phyloP scores from a whole-genome alignment of 169 alveolate genomes.

The Plasmodium billcollinsi region DNA sequence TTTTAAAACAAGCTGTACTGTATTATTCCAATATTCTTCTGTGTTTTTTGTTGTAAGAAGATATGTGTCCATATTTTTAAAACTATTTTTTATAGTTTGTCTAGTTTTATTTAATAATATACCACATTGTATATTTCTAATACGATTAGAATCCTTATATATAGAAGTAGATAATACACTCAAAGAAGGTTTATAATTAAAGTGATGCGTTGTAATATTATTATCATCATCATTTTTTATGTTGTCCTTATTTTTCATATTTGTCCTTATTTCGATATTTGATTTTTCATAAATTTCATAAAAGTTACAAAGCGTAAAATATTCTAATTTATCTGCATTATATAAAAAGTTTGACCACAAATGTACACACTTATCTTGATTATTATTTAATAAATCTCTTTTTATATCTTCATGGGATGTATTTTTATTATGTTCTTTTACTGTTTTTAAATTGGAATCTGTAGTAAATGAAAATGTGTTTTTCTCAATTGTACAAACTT shows the following conservation, averaged over 20 bases:
- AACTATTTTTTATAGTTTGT: slow-evolving; percentile 28
- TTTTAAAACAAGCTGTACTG: slow-evolving; percentile 8
- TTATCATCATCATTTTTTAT: neutral
- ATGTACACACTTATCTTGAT: slow-evolving; percentile 46
- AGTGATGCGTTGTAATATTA: slow-evolving; percentile 24
- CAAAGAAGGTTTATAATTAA: slow-evolving; percentile 68
- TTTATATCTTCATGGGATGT: neutral
- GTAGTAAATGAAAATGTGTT: slow-evolving; percentile 54
- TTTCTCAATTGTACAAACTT: slow-evolving; percentile 74
- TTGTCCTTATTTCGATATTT: slow-evolving; percentile 25
- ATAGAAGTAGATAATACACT: slow-evolving; percentile 39
- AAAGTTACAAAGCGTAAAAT: slow-evolving; percentile 31
- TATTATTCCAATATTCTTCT: slow-evolving; percentile 66
- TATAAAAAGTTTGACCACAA: slow-evolving; percentile 61
- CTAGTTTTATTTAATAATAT: slow-evolving; percentile 29
- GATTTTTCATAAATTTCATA: slow-evolving; percentile 55
- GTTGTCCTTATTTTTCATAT: neutral
- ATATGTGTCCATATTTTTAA: slow-evolving; percentile 51
- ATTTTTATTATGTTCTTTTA: slow-evolving; percentile 14
- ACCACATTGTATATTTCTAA: slow-evolving; percentile 44
- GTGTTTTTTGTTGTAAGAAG: slow-evolving; percentile 38
- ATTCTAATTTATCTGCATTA: slow-evolving; percentile 67
- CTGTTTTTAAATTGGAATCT: slow-evolving; percentile 42
- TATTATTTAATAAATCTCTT: neutral
- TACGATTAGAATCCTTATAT: slow-evolving; percentile 56